These are phyloP conservation scores for Nevesoporus exiguus DNA, from an alignment of 768 basidiomycete genomes.

Conservation along the genomic window DNA sequence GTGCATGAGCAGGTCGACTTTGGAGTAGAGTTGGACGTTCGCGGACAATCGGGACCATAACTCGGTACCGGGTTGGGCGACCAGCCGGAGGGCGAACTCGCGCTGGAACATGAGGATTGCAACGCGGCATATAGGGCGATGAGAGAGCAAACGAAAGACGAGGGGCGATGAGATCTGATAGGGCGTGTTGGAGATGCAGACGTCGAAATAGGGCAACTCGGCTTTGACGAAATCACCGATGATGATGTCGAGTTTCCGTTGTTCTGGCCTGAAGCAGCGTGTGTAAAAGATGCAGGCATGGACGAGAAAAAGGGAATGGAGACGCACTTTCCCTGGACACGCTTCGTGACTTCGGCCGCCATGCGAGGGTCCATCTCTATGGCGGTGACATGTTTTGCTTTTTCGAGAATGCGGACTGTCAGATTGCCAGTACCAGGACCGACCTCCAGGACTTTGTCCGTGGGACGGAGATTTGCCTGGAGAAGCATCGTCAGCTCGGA, in stretches of 20 bases:
- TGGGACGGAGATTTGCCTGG: conserved; percentile 87
- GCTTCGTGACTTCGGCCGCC: conserved; percentile 96
- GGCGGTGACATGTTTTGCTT: conserved; percentile 88
- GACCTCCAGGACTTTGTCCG: conserved; percentile 95
- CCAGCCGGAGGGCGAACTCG: conserved; percentile 92
- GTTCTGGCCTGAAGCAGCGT: conserved; percentile 68
- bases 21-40: conserved; percentile 96
- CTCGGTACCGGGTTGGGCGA: conserved; percentile 76
- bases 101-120: conserved; percentile 99
- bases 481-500: conserved; percentile 4
- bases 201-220: conserved; percentile 97
- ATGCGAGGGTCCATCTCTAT: conserved; percentile 99
- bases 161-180: conserved; percentile 99
- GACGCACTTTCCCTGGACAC: conserved; percentile 96
- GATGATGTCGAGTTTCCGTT: conserved; percentile 90
- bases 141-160: conserved; percentile 94
- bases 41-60: conserved; percentile 94
- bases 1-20: conserved; percentile 94
- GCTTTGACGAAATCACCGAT: conserved; percentile 98
- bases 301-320: not conserved
- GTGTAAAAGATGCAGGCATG: not conserved
- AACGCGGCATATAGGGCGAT: conserved; percentile 89
- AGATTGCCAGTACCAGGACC: conserved; percentile 98
- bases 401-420: conserved; percentile 89
- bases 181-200: conserved; percentile 98